Base-by-base conservation (phyloP, 1,284 basidiomycete genomes). In the Somion occarium region DNA sequence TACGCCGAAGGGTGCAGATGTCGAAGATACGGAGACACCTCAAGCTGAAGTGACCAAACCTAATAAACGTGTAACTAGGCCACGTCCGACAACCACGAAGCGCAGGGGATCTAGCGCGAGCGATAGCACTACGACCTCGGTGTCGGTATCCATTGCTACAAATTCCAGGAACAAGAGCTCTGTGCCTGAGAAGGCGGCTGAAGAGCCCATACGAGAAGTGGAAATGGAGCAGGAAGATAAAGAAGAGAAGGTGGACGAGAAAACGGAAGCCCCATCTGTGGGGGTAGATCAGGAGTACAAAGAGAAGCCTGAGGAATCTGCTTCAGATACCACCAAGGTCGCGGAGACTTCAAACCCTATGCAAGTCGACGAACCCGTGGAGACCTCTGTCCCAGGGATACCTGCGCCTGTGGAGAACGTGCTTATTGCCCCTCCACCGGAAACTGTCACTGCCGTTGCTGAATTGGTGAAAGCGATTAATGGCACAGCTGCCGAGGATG, bases 21-120 rank as follows among this genome's bases (percentile, higher is more conserved):
- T 48, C 19, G 30, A 34, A 34, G 60, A 58, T 38, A 65, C 55
- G 27, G 63, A 62, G 22, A 49, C 50, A 18, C 55, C 60, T 24
- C 59, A 59, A 48, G 43, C 52, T 48, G 61, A 61, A 48, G 53
- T 52, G 9, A 13, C 23, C 11, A 45, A 30, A 38, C 20, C 30
- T 19, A 38, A 22, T 22, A 39, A 58, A 44, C 61, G 65, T 5
- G 59, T 59, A 30, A 60, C 65, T 22, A 62, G 68, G 20, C 57
- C 63, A 26, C 55, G 65, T 42, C 61, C 61, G 48, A 52, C 59
- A n/a, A 59, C 58, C 27, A 53, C 58, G 18, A 60, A 57, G 49
- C 56, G 66, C 38, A 59, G 62, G 49, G 61, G 58, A 27, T 67
- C 67, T 13, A 69, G 65, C 38, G 64, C 62, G 2, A 69, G 66